Evolutionary conservation across 768 basidiomycete genomes (phyloP).

Genomic region (Hortiboletus campestris): DNA sequence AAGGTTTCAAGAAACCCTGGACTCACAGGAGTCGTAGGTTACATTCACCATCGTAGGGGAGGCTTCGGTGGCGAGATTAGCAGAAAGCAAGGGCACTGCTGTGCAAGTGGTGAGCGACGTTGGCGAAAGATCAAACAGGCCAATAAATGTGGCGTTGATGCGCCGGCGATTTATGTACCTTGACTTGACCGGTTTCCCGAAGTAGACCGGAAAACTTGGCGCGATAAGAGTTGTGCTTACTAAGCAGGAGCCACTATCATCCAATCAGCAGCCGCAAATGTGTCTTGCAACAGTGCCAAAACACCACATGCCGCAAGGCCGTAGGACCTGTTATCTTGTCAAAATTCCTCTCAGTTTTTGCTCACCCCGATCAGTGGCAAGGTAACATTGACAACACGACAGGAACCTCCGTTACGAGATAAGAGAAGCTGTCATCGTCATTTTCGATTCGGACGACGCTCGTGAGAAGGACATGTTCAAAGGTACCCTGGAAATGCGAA

Average conservation of each 20-base stretch:
- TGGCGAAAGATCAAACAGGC: neutral
- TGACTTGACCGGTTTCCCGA: neutral
- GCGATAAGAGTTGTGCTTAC: constrained; percentile 21
- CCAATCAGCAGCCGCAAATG: constrained; percentile 15
- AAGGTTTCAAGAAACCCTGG: neutral
- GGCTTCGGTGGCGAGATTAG: neutral
- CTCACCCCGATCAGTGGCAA: neutral
- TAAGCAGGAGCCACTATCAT: constrained; percentile 23
- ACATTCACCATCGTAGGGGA: constrained; percentile 40
- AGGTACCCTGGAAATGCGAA: neutral
- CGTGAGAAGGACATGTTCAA: neutral
- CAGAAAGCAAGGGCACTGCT: neutral
- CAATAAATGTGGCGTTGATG: too few species aligned
- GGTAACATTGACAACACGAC: constrained; percentile 9
- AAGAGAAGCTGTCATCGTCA: constrained; percentile 8
- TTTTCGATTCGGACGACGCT: neutral
- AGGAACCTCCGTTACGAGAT: constrained; percentile 9
- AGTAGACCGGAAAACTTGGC: constrained; percentile 2
- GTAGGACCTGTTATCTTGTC: constrained; percentile 19
- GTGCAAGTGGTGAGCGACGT: constrained; percentile 1
- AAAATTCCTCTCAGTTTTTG: neutral
- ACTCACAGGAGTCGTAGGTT: constrained; percentile 42
- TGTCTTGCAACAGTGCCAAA: neutral
- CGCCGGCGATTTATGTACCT: constrained; percentile 15
- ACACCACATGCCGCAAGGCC: neutral